Conservation (phyloP, 2,329 filamentous ascomycete genomes). For the Fusarium longipes region DNA sequence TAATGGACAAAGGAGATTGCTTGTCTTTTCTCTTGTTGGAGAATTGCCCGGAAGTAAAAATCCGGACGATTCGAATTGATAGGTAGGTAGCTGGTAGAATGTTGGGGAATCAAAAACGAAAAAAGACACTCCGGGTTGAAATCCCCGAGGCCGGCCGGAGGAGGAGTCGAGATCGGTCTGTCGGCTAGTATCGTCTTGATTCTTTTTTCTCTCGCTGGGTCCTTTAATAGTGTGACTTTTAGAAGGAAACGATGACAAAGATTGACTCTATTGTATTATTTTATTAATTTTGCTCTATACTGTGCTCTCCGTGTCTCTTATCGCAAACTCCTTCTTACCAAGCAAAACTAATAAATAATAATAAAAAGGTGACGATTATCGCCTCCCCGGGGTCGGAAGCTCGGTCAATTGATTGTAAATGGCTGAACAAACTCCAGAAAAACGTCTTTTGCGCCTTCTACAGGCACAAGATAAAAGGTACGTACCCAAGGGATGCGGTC, state of each 20-base stretch:
- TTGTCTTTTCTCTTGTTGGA: neutral
- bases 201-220: neutral
- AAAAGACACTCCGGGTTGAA: constrained; percentile 13
- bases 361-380: constrained; percentile 20
- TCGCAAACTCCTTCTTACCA: constrained; percentile 16
- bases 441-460: constrained; percentile 15
- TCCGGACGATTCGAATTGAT: neutral
- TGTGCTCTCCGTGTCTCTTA: neutral
- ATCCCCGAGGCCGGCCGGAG: constrained; percentile 41
- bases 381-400: constrained; percentile 41
- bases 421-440: neutral
- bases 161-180: constrained; percentile 27
- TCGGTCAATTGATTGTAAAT: constrained; percentile 22
- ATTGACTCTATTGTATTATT: neutral
- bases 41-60: constrained; percentile 7
- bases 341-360: constrained; percentile 6
- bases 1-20: neutral
- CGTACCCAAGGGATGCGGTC: constrained; percentile 25
- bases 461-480: neutral
- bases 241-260: neutral
- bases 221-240: constrained; percentile 3
- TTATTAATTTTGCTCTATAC: no score
- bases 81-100: neutral
- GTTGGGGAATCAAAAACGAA: constrained; percentile 15
- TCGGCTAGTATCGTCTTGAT: constrained; percentile 45